phyloP scores from a whole-genome alignment of 2,329 filamentous ascomycete genomes.

The Ceratocystis harringtonii region DNA sequence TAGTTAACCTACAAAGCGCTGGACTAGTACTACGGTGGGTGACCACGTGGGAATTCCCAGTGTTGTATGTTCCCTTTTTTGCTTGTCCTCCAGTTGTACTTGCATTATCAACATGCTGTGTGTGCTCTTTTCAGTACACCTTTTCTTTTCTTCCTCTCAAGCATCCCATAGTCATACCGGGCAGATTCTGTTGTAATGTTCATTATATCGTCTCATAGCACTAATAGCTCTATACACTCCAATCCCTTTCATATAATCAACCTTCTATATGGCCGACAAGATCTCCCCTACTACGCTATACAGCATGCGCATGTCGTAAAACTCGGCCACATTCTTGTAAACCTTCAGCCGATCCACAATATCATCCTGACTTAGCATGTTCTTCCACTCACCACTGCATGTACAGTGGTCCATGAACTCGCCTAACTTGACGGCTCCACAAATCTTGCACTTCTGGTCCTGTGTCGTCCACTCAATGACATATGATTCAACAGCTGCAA shows the following conservation, averaged over 20 bases:
- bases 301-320: conserved; percentile 72
- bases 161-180: too few species aligned
- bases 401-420: conserved; percentile 96
- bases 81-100: too few species aligned
- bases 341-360: conserved; percentile 51
- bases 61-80: background rate
- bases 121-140: too few species aligned
- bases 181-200: too few species aligned
- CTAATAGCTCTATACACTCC: background rate
- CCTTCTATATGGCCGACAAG: conserved; percentile 29
- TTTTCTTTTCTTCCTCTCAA: too few species aligned
- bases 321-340: conserved; percentile 58
- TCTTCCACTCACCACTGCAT: conserved; percentile 75
- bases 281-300: conserved; percentile 56
- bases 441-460: conserved; percentile 65
- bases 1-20: background rate
- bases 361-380: conserved; percentile 52
- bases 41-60: background rate
- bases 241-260: background rate
- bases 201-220: background rate
- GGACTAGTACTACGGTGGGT: background rate
- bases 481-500: conserved; percentile 59
- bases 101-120: too few species aligned
- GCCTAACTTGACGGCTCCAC: conserved; percentile 63
- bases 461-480: conserved; percentile 74